Evolutionary conservation across 768 basidiomycete species (phyloP).

Genomic region (Crepidotus variabilis): DNA sequence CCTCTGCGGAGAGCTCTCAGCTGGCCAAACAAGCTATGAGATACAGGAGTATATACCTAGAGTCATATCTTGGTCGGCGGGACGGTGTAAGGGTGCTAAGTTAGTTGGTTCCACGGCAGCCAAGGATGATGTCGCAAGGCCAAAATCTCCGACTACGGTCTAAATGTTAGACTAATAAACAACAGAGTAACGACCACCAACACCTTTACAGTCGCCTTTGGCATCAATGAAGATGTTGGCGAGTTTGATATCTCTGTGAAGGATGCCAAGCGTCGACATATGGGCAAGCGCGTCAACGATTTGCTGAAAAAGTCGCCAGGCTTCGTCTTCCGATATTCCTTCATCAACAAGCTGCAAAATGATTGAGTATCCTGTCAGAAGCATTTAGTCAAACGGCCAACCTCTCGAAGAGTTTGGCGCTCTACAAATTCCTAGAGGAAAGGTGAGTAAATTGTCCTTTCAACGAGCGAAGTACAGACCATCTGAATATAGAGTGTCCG

Average conservation of each 20-base stretch:
- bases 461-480: constrained; percentile 39
- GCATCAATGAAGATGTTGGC: constrained; percentile 93
- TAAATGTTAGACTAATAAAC: not conserved
- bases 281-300: constrained; percentile 87
- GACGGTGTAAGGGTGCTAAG: constrained; percentile 41
- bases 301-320: constrained; percentile 88
- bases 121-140: constrained; percentile 79
- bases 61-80: constrained; percentile 68
- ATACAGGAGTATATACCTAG: constrained; percentile 42
- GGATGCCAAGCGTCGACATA: constrained; percentile 83
- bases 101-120: constrained; percentile 77
- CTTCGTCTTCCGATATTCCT: constrained; percentile 78
- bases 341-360: constrained; percentile 65
- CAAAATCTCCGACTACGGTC: constrained; percentile 82
- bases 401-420: constrained; percentile 87
- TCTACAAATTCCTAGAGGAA: constrained; percentile 77
- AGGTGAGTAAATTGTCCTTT: not conserved
- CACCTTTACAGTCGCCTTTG: constrained; percentile 81
- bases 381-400: constrained; percentile 16
- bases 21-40: not conserved
- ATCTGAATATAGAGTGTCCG: constrained; percentile 92
- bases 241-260: constrained; percentile 88
- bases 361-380: not conserved
- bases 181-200: not conserved
- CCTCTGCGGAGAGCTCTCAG: constrained; percentile 44